Evolutionary conservation across 73 alveolate species (phyloP).

Genomic region (Tetrahymena borealis): DNA sequence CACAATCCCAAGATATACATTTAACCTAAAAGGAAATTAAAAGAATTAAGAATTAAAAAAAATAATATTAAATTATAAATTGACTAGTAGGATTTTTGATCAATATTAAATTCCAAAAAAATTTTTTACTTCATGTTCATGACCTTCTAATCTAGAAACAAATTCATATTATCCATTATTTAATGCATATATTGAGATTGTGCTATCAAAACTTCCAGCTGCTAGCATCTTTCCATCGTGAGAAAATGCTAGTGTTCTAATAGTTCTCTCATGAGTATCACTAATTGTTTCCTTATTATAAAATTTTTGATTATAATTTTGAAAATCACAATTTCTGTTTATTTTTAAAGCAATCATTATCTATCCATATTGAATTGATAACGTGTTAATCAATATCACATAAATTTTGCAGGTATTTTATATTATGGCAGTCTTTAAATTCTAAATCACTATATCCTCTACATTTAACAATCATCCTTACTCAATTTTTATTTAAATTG

Average conservation of each 20-base stretch:
- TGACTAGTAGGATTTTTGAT: neutral
- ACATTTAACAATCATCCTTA: neutral
- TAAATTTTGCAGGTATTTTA: no score
- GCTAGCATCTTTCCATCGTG: slow-evolving; percentile 82
- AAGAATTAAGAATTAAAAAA: no score
- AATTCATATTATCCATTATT: slow-evolving; percentile 59
- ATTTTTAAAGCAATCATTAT: no score
- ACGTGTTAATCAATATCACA: no score
- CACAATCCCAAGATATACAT: slow-evolving; percentile 83
- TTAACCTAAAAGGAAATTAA: slow-evolving; percentile 48
- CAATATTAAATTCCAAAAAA: neutral
- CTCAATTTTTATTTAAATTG: no score
- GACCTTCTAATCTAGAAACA: slow-evolving; percentile 83
- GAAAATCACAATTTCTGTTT: no score
- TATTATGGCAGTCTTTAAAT: no score
- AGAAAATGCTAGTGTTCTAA: slow-evolving; percentile 84
- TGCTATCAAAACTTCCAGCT: slow-evolving; percentile 84
- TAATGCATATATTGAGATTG: slow-evolving; percentile 77
- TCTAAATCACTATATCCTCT: no score
- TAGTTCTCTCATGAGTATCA: slow-evolving; percentile 81
- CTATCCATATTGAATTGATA: no score
- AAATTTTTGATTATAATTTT: no score
- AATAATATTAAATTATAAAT: no score
- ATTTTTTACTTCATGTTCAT: slow-evolving; percentile 71
- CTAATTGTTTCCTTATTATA: slow-evolving; percentile 36